Evolutionary conservation across 192 early-diverging fungal genomes (phyloP).

Genomic region (Diversispora eburnea): DNA sequence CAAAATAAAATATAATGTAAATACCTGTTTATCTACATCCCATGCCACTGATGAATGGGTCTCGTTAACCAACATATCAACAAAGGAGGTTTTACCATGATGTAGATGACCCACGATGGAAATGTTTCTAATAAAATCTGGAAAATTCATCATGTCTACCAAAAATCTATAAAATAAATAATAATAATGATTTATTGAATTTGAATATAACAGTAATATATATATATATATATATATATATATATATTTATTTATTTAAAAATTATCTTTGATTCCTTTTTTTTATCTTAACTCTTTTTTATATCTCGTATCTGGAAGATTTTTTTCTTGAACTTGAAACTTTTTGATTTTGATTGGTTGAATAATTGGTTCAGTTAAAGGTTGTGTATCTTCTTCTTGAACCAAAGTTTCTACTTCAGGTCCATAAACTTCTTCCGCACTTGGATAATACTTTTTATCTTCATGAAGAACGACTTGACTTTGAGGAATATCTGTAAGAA

Average conservation of each 20-base stretch:
- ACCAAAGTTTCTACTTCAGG: constrained; percentile 91
- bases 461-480: constrained; percentile 93
- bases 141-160: constrained; percentile 75
- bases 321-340: constrained; percentile 80
- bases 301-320: constrained; percentile 79
- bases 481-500: constrained; percentile 48
- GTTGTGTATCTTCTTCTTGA: constrained; percentile 97
- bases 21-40: constrained; percentile 31
- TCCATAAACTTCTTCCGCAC: constrained; percentile 96
- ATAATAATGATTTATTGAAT: background rate
- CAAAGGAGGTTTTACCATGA: constrained; percentile 94
- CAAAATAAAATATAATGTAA: background rate
- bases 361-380: constrained; percentile 90
- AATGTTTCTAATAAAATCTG: constrained; percentile 82
- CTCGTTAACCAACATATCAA: constrained; percentile 87
- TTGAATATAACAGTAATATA: constrained; percentile 4
- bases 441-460: constrained; percentile 98
- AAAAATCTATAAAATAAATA: constrained; percentile 56
- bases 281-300: constrained; percentile 71
- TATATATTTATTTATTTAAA: background rate
- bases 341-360: constrained; percentile 84
- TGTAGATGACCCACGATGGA: constrained; percentile 92
- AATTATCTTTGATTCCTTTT: background rate
- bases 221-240: background rate
- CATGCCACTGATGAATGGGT: constrained; percentile 60